Evolutionary conservation across 1,139 yeast genomes (phyloP).

Genomic region (Entelexis paramagnoliae): DNA sequence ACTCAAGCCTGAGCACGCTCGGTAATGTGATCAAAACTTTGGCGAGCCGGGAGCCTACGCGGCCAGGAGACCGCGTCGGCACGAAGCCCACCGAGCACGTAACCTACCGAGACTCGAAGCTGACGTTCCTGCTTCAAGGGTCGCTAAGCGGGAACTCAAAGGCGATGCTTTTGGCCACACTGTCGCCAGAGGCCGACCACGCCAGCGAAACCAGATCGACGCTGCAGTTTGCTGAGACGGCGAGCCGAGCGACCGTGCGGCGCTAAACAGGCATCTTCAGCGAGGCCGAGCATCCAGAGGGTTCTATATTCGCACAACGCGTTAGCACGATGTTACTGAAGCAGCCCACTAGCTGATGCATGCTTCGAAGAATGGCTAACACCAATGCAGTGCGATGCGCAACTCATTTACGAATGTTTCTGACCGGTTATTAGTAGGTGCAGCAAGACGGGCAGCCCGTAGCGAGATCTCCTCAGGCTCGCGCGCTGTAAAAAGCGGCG

Average conservation of each 20-base stretch:
- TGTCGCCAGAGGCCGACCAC: slow-evolving; percentile 58
- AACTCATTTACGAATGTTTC: no score
- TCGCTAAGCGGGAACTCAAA: slow-evolving; percentile 81
- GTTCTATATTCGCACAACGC: no score
- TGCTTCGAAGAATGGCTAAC: no score
- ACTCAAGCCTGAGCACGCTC: slow-evolving; percentile 74
- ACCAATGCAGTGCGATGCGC: no score
- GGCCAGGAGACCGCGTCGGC: background rate
- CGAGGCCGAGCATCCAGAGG: no score
- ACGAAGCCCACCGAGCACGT: slow-evolving; percentile 33
- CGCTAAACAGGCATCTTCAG: background rate
- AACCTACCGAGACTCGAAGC: slow-evolving; percentile 49
- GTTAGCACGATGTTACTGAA: no score
- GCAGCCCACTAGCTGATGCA: no score
- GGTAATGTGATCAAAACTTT: slow-evolving; percentile 86
- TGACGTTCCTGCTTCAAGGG: slow-evolving; percentile 74
- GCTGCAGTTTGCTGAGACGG: slow-evolving; percentile 74
- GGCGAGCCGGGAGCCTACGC: slow-evolving; percentile 18
- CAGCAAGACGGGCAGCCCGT: no score
- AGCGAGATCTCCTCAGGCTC: no score
- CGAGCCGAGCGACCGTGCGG: slow-evolving; percentile 26
- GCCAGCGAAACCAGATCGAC: slow-evolving; percentile 74
- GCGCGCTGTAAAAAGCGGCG: no score
- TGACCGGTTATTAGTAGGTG: no score
- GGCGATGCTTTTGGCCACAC: slow-evolving; percentile 86